phyloP scores from a whole-genome alignment of 768 basidiomycete species.

The Russula brevipes region DNA sequence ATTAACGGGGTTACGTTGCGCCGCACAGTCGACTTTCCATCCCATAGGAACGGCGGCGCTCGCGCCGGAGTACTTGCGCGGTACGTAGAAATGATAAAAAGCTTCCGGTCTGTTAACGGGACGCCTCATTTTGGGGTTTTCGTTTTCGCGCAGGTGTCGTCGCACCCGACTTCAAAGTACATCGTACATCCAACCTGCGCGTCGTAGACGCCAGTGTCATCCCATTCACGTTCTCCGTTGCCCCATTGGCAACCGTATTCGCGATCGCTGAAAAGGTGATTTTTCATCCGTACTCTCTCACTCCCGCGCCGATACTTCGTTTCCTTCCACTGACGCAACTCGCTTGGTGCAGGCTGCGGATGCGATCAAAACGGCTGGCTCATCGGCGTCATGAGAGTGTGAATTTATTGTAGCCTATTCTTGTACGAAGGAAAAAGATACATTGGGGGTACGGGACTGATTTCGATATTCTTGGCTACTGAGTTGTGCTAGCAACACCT shows the following conservation, averaged over 20 bases:
- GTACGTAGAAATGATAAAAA: slow-evolving; percentile 18
- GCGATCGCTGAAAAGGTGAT: slow-evolving; percentile 23
- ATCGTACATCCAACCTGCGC: slow-evolving; percentile 42
- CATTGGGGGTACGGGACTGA: too few relatives aligned
- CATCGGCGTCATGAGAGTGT: background rate
- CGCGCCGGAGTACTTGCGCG: slow-evolving; percentile 35
- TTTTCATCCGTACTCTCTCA: background rate
- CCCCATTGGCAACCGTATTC: slow-evolving; percentile 22
- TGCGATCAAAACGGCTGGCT: slow-evolving; percentile 12
- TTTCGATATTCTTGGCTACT: too few relatives aligned
- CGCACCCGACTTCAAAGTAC: slow-evolving; percentile 38
- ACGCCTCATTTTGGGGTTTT: background rate
- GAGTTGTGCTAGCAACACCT: too few relatives aligned
- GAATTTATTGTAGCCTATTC: too few relatives aligned
- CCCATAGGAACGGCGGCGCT: slow-evolving; percentile 37
- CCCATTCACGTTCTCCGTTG: slow-evolving; percentile 22
- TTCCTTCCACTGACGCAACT: background rate
- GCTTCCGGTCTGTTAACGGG: background rate
- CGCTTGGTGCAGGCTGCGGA: slow-evolving; percentile 16
- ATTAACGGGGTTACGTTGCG: background rate
- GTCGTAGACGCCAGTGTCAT: slow-evolving; percentile 29
- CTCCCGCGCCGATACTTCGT: too few relatives aligned
- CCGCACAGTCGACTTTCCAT: slow-evolving; percentile 21
- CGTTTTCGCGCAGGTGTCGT: slow-evolving; percentile 35
- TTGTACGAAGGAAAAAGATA: too few relatives aligned